Base-by-base conservation (phyloP, 2,329 filamentous ascomycete genomes). In the Alternaria triticimaculans region DNA sequence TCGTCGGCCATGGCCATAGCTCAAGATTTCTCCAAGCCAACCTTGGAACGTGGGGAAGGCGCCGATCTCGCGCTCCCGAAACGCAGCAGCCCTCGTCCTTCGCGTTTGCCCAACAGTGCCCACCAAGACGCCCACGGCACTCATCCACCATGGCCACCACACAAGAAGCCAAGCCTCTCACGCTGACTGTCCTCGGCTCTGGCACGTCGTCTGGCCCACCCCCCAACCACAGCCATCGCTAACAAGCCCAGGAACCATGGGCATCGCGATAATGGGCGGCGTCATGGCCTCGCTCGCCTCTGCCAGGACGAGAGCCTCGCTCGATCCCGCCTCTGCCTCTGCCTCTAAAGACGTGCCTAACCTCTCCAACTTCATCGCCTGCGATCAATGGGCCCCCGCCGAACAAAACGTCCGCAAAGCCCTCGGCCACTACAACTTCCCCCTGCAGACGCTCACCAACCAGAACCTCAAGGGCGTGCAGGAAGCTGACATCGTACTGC, bases 231-330 rank as follows among this genome's bases (percentile, higher is more conserved):
- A 37, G 28, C 21, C 20, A 20, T 25, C 18, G 43, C 44, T 49
- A 26, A 62, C 41, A 48, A n/a, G 33, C 25, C 63, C 71, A 94
- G 91, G 92, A 69, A 94, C 90, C 57, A 92, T 97, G 88, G 93
- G 93, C 63, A 92, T 92, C 64, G 92, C 92, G 62, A 94, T 97
- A 71, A 87, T 96, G 61, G 89, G 87, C 58, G 93, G 93, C 67
- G 90, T 97, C 75, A 87, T 96, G 71, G 84, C 88, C 64, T 92
- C 91, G 11, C 86, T 96, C 48, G 82, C 83, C 83, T 81, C 81
- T 68, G 67, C 75, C 66, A 71, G 74, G 65, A 73, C 72, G 8
- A 62, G 62, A 66, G 74, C 66, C 56, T 66, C 77, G 21, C 72
- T 85, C 80, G 74, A 80, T 76, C 55, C 82, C 80, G 68, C 73